Percentiles rank a stretch among this genome's conserved stretches.
Conservation (phyloP, 305 asterid species). For the Striga hermonthica region DNA sequence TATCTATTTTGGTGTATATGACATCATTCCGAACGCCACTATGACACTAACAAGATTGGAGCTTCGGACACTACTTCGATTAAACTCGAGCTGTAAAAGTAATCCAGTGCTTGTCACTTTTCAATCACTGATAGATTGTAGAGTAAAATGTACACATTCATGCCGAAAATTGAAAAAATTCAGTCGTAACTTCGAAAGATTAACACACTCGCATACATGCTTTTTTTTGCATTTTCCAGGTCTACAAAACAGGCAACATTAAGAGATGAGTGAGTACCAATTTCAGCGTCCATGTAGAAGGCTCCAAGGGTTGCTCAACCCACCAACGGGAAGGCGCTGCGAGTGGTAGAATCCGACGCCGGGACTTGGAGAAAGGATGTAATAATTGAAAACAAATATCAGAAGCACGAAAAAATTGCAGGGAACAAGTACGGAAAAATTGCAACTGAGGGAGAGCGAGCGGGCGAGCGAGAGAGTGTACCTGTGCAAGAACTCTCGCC, state of each 20-base stretch:
- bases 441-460: slow-evolving; percentile 11
- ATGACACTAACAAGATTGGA: neutral
- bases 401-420: neutral
- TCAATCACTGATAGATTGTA: neutral
- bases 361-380: slow-evolving; percentile 26
- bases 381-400: neutral
- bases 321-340: slow-evolving; percentile 35
- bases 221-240: neutral
- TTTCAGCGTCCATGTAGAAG: slow-evolving; percentile 36
- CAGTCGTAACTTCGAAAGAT: neutral
- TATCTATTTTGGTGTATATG: neutral
- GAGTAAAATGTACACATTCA: neutral
- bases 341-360: slow-evolving; percentile 40
- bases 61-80: neutral
- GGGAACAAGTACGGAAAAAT: neutral
- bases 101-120: neutral
- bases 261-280: slow-evolving; percentile 23
- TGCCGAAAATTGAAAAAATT: slow-evolving; percentile 16
- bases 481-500: slow-evolving; percentile 46
- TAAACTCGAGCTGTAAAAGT: neutral
- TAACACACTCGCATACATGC: neutral
- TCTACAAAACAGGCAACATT: slow-evolving; percentile 6
- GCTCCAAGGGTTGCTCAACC: slow-evolving; percentile 32
- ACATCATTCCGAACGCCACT: neutral
- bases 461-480: slow-evolving; percentile 21